A percentile compares a stretch with the other conserved stretches of the same genome.
Evolutionary conservation across 345 rosid species (phyloP).

Genomic region (Citrus inodora): DNA sequence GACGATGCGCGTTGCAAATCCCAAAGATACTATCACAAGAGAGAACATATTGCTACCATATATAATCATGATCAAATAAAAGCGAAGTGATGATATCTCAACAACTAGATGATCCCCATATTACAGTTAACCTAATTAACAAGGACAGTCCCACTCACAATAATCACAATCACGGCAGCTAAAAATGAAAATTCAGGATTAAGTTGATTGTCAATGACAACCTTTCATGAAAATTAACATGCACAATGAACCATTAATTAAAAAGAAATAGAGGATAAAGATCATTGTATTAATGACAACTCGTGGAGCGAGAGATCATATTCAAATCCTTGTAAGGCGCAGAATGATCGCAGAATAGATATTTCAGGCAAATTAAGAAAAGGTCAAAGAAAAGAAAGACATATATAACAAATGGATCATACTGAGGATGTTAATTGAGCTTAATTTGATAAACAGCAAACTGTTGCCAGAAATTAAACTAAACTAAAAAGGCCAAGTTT

Average conservation of each 20-base stretch:
- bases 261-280: neutral
- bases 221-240: neutral
- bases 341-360: neutral
- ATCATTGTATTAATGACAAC: neutral
- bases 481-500: neutral
- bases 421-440: no score
- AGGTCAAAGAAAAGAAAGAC: no score
- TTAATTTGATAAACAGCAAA: neutral
- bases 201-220: neutral
- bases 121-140: constrained; percentile 35
- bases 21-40: neutral
- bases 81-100: constrained; percentile 20
- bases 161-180: constrained; percentile 4
- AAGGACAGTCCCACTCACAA: constrained; percentile 19
- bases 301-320: neutral
- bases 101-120: constrained; percentile 25
- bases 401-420: no score
- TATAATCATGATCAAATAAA: neutral
- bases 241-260: neutral
- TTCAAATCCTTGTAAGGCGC: neutral
- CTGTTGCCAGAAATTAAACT: neutral
- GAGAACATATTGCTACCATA: neutral
- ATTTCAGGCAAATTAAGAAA: no score
- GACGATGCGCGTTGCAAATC: no score
- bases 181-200: constrained; percentile 7